phyloP scores from a whole-genome alignment of 768 basidiomycete genomes.

The Mycena olivaceomarginata region DNA sequence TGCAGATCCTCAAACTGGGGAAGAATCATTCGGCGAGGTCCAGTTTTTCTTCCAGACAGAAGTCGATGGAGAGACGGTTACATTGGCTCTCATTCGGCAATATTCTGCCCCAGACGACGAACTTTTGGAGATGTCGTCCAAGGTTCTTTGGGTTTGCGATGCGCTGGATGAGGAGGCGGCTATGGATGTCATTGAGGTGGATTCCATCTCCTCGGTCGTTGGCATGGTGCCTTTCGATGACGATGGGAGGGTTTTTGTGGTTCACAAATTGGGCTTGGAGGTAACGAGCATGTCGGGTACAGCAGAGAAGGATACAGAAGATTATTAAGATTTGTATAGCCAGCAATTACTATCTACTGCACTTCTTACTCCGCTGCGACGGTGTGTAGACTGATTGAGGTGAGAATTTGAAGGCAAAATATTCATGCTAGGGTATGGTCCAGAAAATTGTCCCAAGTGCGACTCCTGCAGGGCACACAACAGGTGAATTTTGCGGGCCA shows the following conservation, averaged over 20 bases:
- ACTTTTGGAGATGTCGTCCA: constrained; percentile 32
- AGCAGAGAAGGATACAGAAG: no score
- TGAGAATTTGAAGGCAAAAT: no score
- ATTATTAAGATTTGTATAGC: no score
- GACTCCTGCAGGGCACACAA: no score
- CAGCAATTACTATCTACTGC: no score
- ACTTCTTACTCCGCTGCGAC: no score
- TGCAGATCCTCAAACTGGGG: not conserved
- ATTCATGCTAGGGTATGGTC: no score
- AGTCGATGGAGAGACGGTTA: constrained; percentile 31
- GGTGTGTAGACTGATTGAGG: no score
- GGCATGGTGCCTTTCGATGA: constrained; percentile 40
- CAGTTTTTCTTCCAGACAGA: constrained; percentile 44
- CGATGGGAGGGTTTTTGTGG: constrained; percentile 18
- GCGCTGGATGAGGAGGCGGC: not conserved
- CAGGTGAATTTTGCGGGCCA: no score
- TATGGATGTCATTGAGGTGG: constrained; percentile 39
- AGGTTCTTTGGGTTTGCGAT: constrained; percentile 21
- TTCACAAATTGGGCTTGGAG: constrained; percentile 32
- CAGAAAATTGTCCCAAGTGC: no score
- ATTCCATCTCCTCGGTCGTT: constrained; percentile 37
- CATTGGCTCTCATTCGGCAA: constrained; percentile 31
- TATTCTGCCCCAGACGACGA: constrained; percentile 27
- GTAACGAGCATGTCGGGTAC: constrained; percentile 12
- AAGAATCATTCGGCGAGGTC: constrained; percentile 30